Evolutionary conservation across 2,329 filamentous ascomycete species (phyloP), one percentile per base, ranked within the genome.

Genomic region (Fusarium chuoi): DNA sequence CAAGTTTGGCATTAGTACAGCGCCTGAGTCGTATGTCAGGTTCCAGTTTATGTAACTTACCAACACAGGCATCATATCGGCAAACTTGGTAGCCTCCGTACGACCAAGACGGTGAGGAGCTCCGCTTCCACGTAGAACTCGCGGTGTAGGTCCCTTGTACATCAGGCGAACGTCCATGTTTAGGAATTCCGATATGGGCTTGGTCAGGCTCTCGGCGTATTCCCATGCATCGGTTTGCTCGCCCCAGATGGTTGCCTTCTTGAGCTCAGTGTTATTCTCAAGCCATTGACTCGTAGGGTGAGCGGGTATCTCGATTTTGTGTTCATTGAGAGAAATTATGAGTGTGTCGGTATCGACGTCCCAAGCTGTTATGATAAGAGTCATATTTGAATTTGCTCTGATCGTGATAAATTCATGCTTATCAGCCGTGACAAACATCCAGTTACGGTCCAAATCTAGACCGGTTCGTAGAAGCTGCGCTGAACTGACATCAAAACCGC

Each of bases 381-480:
- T 92, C 89, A 92, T 91, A 44, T 85, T 82, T 8, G 89, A 84
- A 67, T 89, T 87, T 63, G 88, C 83, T 20, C 90, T 88, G 76
- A 92, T 92, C 6, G 90, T 92, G 59, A 91, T 79, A 78, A 92
- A 92, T 63, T 89, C 85, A 56, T 84, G 81, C 9, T 83, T 84
- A 22, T 85, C 82, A 5, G 85, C 84, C 39, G 88, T 85, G 54
- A 91, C 85, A 80, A 92, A 89, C 90, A 92, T 92, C 90, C 90
- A 92, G 71, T 89, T 87, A 12, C 90, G 84, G 78, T 92, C 90
- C 18, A 92, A 83, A 49, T 90, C 88, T 17, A 92, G 84, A 0
- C 90, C 90, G 7, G 88, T 86, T 51, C 84, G 85, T 39, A 87
- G 83, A 3, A 92, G 82, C 9, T 82, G 83, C 5, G 88, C 85